phyloP scores from a whole-genome alignment of 2,329 filamentous ascomycete genomes.

The Cytospora mali region DNA sequence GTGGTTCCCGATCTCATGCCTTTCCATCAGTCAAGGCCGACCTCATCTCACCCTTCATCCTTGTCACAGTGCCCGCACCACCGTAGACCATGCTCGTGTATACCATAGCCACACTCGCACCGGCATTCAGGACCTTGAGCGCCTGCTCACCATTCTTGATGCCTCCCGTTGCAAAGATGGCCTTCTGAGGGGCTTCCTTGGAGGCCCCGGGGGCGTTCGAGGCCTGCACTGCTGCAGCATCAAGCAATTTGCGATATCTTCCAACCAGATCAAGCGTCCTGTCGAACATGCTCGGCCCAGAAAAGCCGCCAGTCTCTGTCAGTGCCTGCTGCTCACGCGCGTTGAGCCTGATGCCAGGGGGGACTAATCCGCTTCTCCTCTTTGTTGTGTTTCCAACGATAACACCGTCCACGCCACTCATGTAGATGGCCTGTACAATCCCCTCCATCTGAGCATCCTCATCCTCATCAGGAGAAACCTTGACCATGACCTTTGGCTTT shows the following conservation, averaged over 20 bases:
- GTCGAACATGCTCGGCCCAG: constrained; percentile 85
- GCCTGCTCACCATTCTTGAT: constrained; percentile 89
- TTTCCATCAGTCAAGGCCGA: constrained; percentile 37
- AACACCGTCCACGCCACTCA: constrained; percentile 86
- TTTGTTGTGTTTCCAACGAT: constrained; percentile 98
- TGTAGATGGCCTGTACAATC: constrained; percentile 82
- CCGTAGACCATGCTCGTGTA: constrained; percentile 77
- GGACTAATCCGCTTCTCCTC: constrained; percentile 70
- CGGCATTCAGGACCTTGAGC: constrained; percentile 78
- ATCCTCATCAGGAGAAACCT: constrained; percentile 96
- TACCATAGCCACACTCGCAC: constrained; percentile 87
- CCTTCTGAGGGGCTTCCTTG: constrained; percentile 57
- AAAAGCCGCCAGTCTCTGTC: constrained; percentile 83
- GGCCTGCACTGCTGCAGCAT: constrained; percentile 49
- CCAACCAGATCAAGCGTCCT: constrained; percentile 77
- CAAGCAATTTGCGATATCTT: constrained; percentile 73
- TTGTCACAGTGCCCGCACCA: constrained; percentile 64
- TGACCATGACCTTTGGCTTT: constrained; percentile 90
- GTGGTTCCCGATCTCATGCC: constrained; percentile 12
- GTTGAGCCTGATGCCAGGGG: constrained; percentile 66
- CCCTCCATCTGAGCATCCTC: constrained; percentile 80
- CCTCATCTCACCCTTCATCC: constrained; percentile 66
- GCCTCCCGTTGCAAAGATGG: constrained; percentile 91
- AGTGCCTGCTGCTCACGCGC: constrained; percentile 68
- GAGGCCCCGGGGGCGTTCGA: constrained; percentile 32